Base-by-base conservation (phyloP, 495 filamentous ascomycete genomes). In the Hypomontagnella monticulosa region DNA sequence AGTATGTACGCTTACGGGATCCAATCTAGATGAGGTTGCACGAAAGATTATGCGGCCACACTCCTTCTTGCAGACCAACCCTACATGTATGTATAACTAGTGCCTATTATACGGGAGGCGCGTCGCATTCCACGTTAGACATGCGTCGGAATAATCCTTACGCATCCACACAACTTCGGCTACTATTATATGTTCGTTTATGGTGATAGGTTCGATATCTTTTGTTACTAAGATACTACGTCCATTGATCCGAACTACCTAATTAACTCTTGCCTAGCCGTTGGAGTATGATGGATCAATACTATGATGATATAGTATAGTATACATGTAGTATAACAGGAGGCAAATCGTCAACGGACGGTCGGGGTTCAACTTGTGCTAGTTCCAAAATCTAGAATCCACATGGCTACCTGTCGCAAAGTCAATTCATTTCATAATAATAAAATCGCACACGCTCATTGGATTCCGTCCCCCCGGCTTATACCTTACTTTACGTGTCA, bases 381-480 rank as follows among this genome's bases (percentile, higher is more conserved):
- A 27, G 23, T 27, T 6, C 6, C 23, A 27, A 27, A 27, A 6
- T 27, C 23, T 27, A 27, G 23, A 27, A 27, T 27, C 23, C 23
- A 27, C 23, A 6, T 3, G 6, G 23, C 6, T 6, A 6, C 23
- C 23, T 3, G 23, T 51, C 11, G 12, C 14, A 15, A 56, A 55
- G 36, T 61, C 41, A 58, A 67, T 51, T 53, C 9, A 20, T 33
- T 49, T 51, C 15, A 27, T 27, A 40, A 61, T 60, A 34, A 46
- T 40, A 38, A 59, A 55, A 47, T 54, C n/a, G 27, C 16, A 19
- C n/a, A 12, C 38, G 33, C 9, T 63, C 36, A 67, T 67, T 67
- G 58, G 58, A 58, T 67, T 50, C 58, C 58, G 32, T 2, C 38
- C 47, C 27, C 38, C 23, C 23, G 23, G 23, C 23, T 27, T 27